Evolutionary conservation across 345 rosid species (phyloP).

Genomic region (Schrenkiella parvula): DNA sequence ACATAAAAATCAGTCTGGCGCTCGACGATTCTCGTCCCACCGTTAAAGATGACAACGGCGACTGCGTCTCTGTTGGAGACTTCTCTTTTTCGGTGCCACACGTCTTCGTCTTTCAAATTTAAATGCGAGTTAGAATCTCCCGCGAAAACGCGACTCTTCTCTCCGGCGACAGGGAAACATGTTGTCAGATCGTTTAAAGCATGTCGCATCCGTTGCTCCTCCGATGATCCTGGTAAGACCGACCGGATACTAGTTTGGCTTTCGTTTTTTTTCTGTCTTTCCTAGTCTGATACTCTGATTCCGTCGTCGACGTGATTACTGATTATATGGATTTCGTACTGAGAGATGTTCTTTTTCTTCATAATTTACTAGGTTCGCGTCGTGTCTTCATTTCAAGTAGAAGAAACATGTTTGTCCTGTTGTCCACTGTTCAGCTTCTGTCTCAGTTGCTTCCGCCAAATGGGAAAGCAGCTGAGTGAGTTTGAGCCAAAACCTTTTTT

Average conservation of each 20-base stretch:
- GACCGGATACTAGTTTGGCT: too few species aligned
- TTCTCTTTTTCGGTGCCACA: background rate
- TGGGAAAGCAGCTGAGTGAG: slow-evolving; percentile 56
- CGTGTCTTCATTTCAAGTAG: slow-evolving; percentile 27
- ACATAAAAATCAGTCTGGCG: background rate
- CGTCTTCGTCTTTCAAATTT: slow-evolving; percentile 22
- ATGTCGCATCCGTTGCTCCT: slow-evolving; percentile 15
- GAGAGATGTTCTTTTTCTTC: background rate
- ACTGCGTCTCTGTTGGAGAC: slow-evolving; percentile 12
- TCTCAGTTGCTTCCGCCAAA: slow-evolving; percentile 31
- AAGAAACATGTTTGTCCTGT: slow-evolving; percentile 43
- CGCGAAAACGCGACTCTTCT: slow-evolving; percentile 32
- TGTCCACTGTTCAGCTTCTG: slow-evolving; percentile 51
- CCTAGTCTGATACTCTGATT: too few species aligned
- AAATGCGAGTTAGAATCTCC: slow-evolving; percentile 37
- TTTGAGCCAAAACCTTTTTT: background rate
- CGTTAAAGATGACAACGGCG: slow-evolving; percentile 35
- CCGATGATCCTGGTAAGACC: slow-evolving; percentile 31
- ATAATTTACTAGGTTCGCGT: slow-evolving; percentile 27
- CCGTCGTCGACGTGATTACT: background rate
- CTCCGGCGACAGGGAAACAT: slow-evolving; percentile 25
- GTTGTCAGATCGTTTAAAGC: slow-evolving; percentile 20
- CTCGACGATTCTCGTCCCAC: slow-evolving; percentile 24
- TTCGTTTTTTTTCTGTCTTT: too few species aligned
- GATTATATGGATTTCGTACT: background rate